These are phyloP conservation scores for Phytopythium aichiense DNA, from an alignment of 352 stramenopile species.

Conservation along the genomic window DNA sequence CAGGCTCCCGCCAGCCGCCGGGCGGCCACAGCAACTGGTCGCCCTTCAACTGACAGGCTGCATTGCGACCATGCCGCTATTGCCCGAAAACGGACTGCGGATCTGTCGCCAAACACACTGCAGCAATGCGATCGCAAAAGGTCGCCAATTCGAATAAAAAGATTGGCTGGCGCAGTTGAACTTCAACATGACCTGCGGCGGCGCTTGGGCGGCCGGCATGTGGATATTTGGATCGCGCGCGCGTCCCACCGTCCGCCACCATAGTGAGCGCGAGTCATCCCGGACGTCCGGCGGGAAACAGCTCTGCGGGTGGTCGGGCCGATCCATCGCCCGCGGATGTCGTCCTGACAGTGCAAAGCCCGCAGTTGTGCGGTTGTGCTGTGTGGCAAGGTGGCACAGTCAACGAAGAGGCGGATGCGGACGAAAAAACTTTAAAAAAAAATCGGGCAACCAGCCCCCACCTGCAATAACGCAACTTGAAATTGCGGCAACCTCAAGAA, in stretches of 20 bases:
- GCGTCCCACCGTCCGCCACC: not conserved
- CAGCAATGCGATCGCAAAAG: too few species aligned
- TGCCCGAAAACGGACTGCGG: not conserved
- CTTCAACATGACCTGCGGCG: constrained; percentile 5
- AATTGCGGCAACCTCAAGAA: not conserved
- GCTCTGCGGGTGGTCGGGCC: too few species aligned
- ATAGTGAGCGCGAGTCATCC: too few species aligned
- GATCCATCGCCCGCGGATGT: too few species aligned
- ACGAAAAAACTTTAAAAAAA: not conserved
- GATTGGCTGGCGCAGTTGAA: not conserved
- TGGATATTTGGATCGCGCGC: too few species aligned
- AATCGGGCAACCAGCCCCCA: not conserved
- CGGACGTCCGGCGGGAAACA: too few species aligned
- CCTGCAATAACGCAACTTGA: constrained; percentile 2
- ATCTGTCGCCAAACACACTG: too few species aligned
- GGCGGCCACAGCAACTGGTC: constrained; percentile 66
- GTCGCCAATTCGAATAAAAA: too few species aligned
- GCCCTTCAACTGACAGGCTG: constrained; percentile 17
- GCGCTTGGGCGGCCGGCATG: not conserved
- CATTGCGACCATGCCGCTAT: not conserved
- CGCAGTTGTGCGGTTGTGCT: too few species aligned
- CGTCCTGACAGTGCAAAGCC: too few species aligned
- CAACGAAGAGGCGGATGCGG: too few species aligned
- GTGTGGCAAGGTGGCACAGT: too few species aligned
- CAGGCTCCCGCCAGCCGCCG: constrained; percentile 41